phyloP scores from a whole-genome alignment of 768 basidiomycete genomes.

The Lactarius pseudohatsudake region DNA sequence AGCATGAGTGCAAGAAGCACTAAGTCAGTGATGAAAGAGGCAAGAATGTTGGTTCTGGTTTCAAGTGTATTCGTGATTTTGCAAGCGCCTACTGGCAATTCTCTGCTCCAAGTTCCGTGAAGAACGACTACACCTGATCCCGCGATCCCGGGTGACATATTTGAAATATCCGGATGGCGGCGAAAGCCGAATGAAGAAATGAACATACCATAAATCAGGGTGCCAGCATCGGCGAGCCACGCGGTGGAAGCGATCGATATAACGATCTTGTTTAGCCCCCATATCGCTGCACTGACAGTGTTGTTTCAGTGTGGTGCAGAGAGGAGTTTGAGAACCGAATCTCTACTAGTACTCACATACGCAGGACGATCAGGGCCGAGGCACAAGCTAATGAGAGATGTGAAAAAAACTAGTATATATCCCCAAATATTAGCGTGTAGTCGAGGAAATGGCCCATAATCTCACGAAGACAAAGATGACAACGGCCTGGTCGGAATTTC shows the following conservation, averaged over 20 bases:
- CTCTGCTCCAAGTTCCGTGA: neutral
- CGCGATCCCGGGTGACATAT: neutral
- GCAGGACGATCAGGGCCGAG: constrained; percentile 16
- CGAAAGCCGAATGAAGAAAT: neutral
- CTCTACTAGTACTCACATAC: constrained; percentile 16
- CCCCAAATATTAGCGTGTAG: neutral
- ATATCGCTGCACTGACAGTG: constrained; percentile 11
- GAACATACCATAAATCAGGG: neutral
- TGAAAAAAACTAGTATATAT: constrained; percentile 2
- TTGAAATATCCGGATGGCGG: neutral
- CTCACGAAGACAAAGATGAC: constrained; percentile 1
- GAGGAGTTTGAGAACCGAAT: neutral
- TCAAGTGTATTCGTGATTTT: neutral
- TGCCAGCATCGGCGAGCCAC: neutral
- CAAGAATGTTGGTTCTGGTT: neutral
- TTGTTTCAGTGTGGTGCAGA: neutral
- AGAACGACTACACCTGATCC: neutral
- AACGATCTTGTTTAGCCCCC: constrained; percentile 6
- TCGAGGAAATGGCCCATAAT: no score
- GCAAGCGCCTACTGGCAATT: neutral
- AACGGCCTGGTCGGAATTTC: neutral
- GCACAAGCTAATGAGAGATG: constrained; percentile 8
- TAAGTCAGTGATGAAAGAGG: constrained; percentile 1
- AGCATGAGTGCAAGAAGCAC: constrained; percentile 11
- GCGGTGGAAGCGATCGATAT: neutral